Conservation (phyloP, 2,329 filamentous ascomycete species). For the Aspergillus sp. region DNA sequence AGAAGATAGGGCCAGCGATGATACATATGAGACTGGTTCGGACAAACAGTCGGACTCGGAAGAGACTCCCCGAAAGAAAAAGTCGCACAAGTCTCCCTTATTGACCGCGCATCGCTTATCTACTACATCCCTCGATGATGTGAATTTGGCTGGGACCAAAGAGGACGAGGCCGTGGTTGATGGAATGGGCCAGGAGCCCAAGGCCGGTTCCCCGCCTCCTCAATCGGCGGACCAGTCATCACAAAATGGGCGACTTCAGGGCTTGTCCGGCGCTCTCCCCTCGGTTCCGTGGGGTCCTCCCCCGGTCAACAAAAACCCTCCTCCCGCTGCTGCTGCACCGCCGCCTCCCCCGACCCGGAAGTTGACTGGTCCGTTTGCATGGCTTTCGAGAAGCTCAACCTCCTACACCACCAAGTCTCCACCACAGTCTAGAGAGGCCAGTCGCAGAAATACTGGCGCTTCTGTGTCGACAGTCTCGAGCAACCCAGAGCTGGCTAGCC, state of each 20-base stretch:
- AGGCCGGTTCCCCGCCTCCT: slow-evolving; percentile 16
- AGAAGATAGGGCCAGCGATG: slow-evolving; percentile 7
- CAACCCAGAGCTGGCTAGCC: slow-evolving; percentile 69
- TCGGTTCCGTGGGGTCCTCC: slow-evolving; percentile 64
- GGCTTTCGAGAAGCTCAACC: slow-evolving; percentile 62
- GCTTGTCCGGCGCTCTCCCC: slow-evolving; percentile 63
- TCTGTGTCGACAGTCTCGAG: slow-evolving; percentile 71
- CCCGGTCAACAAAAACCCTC: slow-evolving; percentile 32
- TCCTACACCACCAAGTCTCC: slow-evolving; percentile 53
- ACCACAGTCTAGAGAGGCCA: slow-evolving; percentile 24
- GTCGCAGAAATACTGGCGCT: slow-evolving; percentile 66
- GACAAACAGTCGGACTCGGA: slow-evolving; percentile 21
- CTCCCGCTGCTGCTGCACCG: slow-evolving; percentile 34
- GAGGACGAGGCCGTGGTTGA: slow-evolving; percentile 34
- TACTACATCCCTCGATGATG: slow-evolving; percentile 53
- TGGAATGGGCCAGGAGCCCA: slow-evolving; percentile 6
- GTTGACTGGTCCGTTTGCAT: slow-evolving; percentile 78
- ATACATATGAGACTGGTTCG: slow-evolving; percentile 8
- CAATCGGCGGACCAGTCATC: slow-evolving; percentile 23
- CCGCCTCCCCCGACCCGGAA: slow-evolving; percentile 50
- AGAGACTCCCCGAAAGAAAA: slow-evolving; percentile 27
- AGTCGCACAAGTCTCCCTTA: slow-evolving; percentile 43
- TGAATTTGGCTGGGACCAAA: slow-evolving; percentile 56
- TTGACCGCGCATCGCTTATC: slow-evolving; percentile 49
- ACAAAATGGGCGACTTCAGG: slow-evolving; percentile 36